Evolutionary conservation across 805 yeast species (phyloP).

Genomic region (Wickerhamomyces kurtzmanii): DNA sequence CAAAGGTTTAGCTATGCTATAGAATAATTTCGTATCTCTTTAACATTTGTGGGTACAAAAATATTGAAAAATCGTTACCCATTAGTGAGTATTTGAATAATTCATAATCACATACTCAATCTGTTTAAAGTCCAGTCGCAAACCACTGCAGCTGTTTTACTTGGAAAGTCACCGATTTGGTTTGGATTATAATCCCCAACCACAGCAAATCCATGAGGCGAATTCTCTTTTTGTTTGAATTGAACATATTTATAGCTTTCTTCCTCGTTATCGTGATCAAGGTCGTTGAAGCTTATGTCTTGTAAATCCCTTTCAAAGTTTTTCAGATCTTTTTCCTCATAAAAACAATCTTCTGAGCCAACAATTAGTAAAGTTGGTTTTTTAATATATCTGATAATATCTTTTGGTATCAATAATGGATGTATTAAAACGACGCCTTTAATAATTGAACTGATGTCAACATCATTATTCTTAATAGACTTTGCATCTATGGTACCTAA

Average conservation of each 20-base stretch:
- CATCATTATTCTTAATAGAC: conserved; percentile 6
- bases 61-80: too few relatives aligned
- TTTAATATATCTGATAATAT: conserved; percentile 4
- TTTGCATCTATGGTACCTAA: too few relatives aligned
- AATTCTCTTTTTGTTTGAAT: conserved; percentile 11
- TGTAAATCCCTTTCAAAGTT: conserved; percentile 6
- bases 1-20: conserved; percentile 13
- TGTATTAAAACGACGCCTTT: conserved; percentile 12
- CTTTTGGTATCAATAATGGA: conserved; percentile 13
- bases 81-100: too few relatives aligned
- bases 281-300: conserved; percentile 2
- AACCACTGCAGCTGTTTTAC: conserved; percentile 9
- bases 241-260: conserved; percentile 7
- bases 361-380: conserved; percentile 9
- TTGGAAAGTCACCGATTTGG: conserved; percentile 21
- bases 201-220: conserved; percentile 32
- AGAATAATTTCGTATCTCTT: too few relatives aligned
- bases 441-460: conserved; percentile 6
- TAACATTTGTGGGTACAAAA: too few relatives aligned
- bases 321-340: conserved; percentile 5
- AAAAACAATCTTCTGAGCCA: conserved; percentile 11
- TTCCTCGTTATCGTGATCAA: conserved; percentile 1
- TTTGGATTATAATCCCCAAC: conserved; percentile 26
- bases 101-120: too few relatives aligned
- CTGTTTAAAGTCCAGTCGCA: background rate